Evolutionary conservation across 306 rosid genomes (phyloP).

Genomic region (Cajanus cajan): DNA sequence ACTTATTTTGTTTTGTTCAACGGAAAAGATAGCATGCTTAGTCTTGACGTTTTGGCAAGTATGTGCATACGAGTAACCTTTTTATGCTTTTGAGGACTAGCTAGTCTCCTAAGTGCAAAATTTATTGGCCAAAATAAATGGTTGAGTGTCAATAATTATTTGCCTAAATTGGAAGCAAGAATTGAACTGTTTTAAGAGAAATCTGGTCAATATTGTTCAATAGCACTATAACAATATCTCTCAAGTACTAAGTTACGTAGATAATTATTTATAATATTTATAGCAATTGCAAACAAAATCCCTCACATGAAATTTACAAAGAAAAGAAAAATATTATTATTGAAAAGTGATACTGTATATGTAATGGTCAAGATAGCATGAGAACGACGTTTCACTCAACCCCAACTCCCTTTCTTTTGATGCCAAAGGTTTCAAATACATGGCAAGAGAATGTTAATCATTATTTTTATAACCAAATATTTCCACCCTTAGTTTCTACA

Average conservation of each 20-base stretch:
- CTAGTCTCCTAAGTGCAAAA: not conserved
- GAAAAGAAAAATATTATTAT: too few relatives aligned
- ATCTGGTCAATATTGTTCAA: not conserved
- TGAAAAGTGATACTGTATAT: not conserved
- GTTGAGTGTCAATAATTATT: not conserved
- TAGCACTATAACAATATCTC: not conserved
- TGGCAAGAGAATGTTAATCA: not conserved
- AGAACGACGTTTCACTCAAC: not conserved
- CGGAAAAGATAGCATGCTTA: not conserved
- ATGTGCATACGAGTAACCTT: not conserved
- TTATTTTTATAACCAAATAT: not conserved
- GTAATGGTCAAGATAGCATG: not conserved
- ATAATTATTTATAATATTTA: not conserved
- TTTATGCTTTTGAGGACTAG: not conserved
- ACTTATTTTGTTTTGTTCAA: not conserved
- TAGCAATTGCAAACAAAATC: not conserved
- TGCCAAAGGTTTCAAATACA: not conserved
- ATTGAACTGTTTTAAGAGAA: not conserved
- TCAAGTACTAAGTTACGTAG: not conserved
- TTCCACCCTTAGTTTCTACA: not conserved
- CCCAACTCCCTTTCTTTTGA: not conserved
- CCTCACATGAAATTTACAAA: not conserved
- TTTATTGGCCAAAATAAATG: not conserved
- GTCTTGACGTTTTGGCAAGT: not conserved
- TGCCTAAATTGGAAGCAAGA: constrained; percentile 1